Conservation (phyloP, 768 basidiomycete genomes). For the Filobasidium floriforme region DNA sequence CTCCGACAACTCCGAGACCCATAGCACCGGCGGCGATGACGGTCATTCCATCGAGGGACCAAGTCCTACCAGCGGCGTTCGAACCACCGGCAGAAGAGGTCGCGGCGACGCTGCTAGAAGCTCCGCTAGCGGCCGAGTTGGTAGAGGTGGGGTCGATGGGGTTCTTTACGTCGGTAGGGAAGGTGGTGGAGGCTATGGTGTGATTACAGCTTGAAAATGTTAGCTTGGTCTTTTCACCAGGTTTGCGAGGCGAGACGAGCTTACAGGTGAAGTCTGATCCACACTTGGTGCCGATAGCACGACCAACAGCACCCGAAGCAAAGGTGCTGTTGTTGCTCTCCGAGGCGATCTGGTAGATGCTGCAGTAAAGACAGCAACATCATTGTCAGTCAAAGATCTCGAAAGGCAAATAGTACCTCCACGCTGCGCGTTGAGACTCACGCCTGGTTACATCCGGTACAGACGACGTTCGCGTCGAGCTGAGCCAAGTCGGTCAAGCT, state of each 20-base stretch:
- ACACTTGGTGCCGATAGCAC: conserved; percentile 32
- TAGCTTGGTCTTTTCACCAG: not conserved
- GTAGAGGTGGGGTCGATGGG: not conserved
- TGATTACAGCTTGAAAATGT: not conserved
- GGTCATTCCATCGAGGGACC: not conserved
- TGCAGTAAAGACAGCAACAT: conserved; percentile 7
- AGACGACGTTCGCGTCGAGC: conserved; percentile 32
- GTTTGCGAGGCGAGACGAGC: conserved; percentile 21
- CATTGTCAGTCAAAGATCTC: not conserved
- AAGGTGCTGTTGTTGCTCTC: conserved; percentile 31
- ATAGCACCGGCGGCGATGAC: conserved; percentile 2
- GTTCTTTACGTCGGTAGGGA: not conserved
- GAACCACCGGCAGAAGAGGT: conserved; percentile 20
- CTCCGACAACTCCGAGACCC: conserved; percentile 2
- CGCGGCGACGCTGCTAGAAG: conserved; percentile 14
- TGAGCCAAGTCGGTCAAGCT: conserved; percentile 22
- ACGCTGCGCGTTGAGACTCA: conserved; percentile 27
- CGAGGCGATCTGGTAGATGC: conserved; percentile 37
- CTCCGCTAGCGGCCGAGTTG: not conserved
- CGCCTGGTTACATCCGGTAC: conserved; percentile 43
- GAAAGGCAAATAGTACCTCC: not conserved
- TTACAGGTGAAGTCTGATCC: conserved; percentile 34
- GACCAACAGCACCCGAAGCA: conserved; percentile 27
- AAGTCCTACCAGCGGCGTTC: not conserved
- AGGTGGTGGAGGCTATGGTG: not conserved